phyloP scores from a whole-genome alignment of 495 filamentous ascomycete species.

The Penicillium silybi region DNA sequence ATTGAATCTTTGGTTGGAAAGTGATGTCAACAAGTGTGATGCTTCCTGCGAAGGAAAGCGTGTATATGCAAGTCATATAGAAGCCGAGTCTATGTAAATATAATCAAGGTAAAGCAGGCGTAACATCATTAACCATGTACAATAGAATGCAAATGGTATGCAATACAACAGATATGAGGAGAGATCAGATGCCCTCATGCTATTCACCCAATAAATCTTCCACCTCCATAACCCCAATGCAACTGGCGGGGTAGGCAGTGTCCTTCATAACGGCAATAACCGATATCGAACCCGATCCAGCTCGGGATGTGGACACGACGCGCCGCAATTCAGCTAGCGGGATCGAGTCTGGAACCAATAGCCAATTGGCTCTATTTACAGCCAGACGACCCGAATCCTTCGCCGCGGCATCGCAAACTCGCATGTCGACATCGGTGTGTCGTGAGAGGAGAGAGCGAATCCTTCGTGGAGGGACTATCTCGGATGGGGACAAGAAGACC shows the following conservation, averaged over 20 bases:
- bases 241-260: conserved; percentile 13
- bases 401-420: conserved; percentile 20
- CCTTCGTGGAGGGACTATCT: conserved; percentile 35
- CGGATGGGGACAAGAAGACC: conserved; percentile 34
- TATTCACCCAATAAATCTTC: conserved; percentile 32
- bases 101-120: conserved; percentile 5
- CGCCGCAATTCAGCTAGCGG: conserved; percentile 29
- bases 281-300: conserved; percentile 10
- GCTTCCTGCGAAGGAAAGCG: neutral
- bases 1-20: neutral
- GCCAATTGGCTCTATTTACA: conserved; percentile 29
- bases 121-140: conserved; percentile 19
- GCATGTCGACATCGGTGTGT: conserved; percentile 31
- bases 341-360: conserved; percentile 29
- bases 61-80: neutral
- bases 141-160: conserved; percentile 8
- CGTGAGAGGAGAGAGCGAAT: conserved; percentile 33
- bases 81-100: neutral
- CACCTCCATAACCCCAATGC: conserved; percentile 34
- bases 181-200: neutral
- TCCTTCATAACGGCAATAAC: conserved; percentile 36
- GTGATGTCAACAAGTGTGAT: neutral
- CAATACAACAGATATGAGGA: conserved; percentile 7
- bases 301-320: conserved; percentile 18
- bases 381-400: conserved; percentile 16